These are phyloP conservation scores for Wickerhamiella azyma DNA, from an alignment of 805 yeast species.

Conservation along the genomic window DNA sequence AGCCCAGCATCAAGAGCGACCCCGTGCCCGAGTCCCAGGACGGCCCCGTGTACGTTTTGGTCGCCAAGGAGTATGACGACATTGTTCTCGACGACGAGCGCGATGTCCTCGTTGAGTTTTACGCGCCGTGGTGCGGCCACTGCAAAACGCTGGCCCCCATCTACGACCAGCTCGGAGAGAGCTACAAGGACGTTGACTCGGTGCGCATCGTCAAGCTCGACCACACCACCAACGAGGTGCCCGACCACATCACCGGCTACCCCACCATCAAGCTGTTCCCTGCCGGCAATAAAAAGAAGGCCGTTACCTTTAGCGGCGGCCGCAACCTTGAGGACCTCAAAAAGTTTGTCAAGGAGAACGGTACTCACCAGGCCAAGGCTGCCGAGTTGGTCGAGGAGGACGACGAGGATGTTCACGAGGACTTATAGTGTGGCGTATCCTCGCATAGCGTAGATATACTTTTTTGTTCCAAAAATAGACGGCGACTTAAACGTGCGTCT, in stretches of 20 bases:
- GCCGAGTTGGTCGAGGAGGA: slow-evolving; percentile 16
- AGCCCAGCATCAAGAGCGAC: slow-evolving; percentile 71
- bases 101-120: slow-evolving; percentile 64
- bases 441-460: no score
- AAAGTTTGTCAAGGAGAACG: slow-evolving; percentile 55
- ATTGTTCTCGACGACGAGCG: slow-evolving; percentile 50
- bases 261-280: slow-evolving; percentile 89
- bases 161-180: slow-evolving; percentile 72
- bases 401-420: slow-evolving; percentile 20
- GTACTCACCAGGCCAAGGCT: slow-evolving; percentile 41
- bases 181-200: slow-evolving; percentile 43
- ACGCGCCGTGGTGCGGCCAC: slow-evolving; percentile 91
- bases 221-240: slow-evolving; percentile 81
- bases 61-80: slow-evolving; percentile 68
- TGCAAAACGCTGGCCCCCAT: slow-evolving; percentile 83
- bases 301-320: slow-evolving; percentile 50
- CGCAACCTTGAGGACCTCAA: slow-evolving; percentile 65
- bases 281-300: slow-evolving; percentile 60
- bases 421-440: no score
- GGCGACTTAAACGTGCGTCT: no score
- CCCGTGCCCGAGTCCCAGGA: slow-evolving; percentile 71
- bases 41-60: slow-evolving; percentile 57
- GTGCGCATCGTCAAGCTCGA: slow-evolving; percentile 77
- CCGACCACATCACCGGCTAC: slow-evolving; percentile 64
- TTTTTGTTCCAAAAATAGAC: no score